Base-by-base conservation (phyloP, 2,329 filamentous ascomycete genomes). In the Microsporum audouinii region DNA sequence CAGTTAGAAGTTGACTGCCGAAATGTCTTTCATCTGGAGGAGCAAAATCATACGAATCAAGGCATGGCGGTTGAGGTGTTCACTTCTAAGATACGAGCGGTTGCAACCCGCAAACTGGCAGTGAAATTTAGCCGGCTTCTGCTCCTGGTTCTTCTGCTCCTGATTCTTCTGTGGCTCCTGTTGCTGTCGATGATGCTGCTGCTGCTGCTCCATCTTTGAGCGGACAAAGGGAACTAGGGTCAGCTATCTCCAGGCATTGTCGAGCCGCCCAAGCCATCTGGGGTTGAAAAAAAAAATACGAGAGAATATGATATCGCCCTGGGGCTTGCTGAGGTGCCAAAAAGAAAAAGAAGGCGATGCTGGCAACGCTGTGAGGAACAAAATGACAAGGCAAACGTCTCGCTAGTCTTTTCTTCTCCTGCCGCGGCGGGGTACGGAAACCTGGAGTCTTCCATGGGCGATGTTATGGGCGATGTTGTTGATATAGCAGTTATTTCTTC, bases 11-110 rank as follows among this genome's bases (percentile, higher is more conserved):
- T 41, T 17, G n/a, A 47, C 36, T 34, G 17, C 17, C 17, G 17
- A 23, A 23, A 23, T 23, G 17, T 43, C 39, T 12, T 14, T 43
- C 10, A 14, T n/a, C 14, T 12, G 39, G 29, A 12, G 1, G 39
- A 58, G 58, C 23, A 55, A n/a, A 12, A 8, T 62, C 66, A 55
- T 56, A 67, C 66, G 66, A 38, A 64, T 66, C n/a, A 66, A 53
- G 33, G 61, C 55, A 58, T 67, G 66, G n/a, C 66, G 65, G 34
- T 66, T 67, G 27, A 67, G 61, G 53, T 67, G 66, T 47, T 67
- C 66, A 38, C 62, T 63, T 5, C 66, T 53, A 27, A 67, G 59
- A 57, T 67, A 67, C 29, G 66, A 66, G 17, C 65, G 63, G 51
- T 58, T 60, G 63, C 66, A 67, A 23, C 66, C 66, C 3, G 62